Base-by-base conservation (phyloP, 371 early-diverging fungal species). In the Haplosporangium sp. region DNA sequence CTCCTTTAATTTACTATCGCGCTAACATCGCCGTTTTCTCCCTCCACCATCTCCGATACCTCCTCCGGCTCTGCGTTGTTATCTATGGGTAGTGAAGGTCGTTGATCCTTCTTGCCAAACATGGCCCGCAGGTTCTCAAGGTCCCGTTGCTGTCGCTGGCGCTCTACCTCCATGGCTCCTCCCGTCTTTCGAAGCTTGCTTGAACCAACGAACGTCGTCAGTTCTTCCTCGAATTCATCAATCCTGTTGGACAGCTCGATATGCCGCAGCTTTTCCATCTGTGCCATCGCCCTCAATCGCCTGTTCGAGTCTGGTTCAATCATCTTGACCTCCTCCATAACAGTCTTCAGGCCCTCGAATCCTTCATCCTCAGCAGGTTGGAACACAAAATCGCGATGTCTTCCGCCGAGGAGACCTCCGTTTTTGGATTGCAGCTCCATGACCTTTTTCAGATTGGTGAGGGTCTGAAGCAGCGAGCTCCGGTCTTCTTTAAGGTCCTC, bases 221-320 rank as follows among this genome's bases (percentile, higher is more conserved):
- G 69, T 60, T 93, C 94, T 42, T 86, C 79, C 60, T 92, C 92
- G 80, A 93, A 93, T 43, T 89, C 92, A 60, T 92, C 89, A 48
- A 90, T 86, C 40, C 86, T 68, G 62, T 86, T 81, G 7, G 87
- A 85, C 47, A 92, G 83, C 62, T 92, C 93, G 58, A 87, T 85
- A 51, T 86, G 85, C 0, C 94, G 83, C 67, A 86, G 50, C 63
- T 87, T 89, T 65, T 92, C 91, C 43, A 91, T 89, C 53, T 87
- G 82, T 7, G 86, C 86, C 69, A 94, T 72, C 5, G 95, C 95
- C 51, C 87, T 86, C 48, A 94, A 70, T 13, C 95, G 85, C 40
- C 84, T 83, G 12, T 84, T 67, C 36, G 89, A 89, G 74, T 94
- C 89, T 0, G 93, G 87, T 2, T 90, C 86, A 20, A 94, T 87